Percentiles rank a stretch among this genome's conserved stretches.
Evolutionary conservation across 768 basidiomycete genomes (phyloP).

Genomic region (Obba rivulosa): DNA sequence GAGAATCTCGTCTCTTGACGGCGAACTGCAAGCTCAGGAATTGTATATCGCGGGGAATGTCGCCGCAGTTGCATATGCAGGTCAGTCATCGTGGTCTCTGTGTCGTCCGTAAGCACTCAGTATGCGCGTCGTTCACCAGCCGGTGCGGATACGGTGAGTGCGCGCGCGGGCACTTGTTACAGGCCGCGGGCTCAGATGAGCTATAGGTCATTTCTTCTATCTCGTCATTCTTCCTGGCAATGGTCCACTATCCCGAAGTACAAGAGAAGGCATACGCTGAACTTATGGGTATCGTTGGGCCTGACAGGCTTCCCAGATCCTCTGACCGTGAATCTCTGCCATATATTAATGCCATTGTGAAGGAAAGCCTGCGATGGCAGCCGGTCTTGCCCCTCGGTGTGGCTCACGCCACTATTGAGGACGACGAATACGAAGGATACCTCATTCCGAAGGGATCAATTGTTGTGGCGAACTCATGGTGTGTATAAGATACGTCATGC

Average conservation of each 20-base stretch:
- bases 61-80: conserved; percentile 14
- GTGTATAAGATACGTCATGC: not conserved
- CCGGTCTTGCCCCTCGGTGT: conserved; percentile 18
- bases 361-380: conserved; percentile 26
- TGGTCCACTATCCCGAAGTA: conserved; percentile 21
- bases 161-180: not conserved
- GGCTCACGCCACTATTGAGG: conserved; percentile 7
- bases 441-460: conserved; percentile 16
- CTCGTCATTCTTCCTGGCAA: conserved; percentile 21
- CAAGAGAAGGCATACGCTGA: conserved; percentile 23
- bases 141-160: conserved; percentile 18
- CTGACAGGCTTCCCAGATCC: conserved; percentile 18
- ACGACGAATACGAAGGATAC: conserved; percentile 14
- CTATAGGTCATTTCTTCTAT: conserved; percentile 22
- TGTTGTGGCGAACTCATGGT: conserved; percentile 11
- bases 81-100: conserved; percentile 2
- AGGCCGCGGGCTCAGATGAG: conserved; percentile 35
- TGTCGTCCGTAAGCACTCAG: not conserved
- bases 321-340: conserved; percentile 17
- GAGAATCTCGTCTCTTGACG: conserved; percentile 10
- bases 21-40: conserved; percentile 9
- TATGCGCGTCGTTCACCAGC: not conserved
- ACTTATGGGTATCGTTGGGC: conserved; percentile 19
- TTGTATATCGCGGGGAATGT: conserved; percentile 7
- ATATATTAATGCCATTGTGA: conserved; percentile 24